phyloP scores from a whole-genome alignment of 345 rosid species.

The Moricandia arvensis region DNA sequence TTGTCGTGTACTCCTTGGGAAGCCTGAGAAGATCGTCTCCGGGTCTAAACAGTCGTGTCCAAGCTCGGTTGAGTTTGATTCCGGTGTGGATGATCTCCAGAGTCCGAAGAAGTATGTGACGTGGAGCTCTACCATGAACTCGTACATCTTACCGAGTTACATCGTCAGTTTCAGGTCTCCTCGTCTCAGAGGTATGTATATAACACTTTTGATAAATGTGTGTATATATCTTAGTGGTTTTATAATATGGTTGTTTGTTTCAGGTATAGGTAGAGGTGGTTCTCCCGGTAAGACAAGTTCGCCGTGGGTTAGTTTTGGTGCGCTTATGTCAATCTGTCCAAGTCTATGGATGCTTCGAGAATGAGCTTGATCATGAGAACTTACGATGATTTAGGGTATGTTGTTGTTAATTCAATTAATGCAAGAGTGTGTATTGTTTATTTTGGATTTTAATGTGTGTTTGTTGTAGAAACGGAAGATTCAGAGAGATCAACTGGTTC shows the following conservation, averaged over 20 bases:
- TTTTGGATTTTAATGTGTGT: slow-evolving; percentile 3
- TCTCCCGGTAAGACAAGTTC: slow-evolving; percentile 39
- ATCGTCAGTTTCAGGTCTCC: slow-evolving; percentile 61
- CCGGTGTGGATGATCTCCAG: slow-evolving; percentile 52
- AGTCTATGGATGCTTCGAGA: slow-evolving; percentile 43
- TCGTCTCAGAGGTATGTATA: slow-evolving; percentile 24
- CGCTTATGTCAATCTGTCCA: slow-evolving; percentile 54
- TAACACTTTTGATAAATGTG: not conserved
- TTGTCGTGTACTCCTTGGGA: slow-evolving; percentile 79
- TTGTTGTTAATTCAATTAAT: not conserved
- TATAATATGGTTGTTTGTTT: not conserved
- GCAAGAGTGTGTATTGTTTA: too few relatives aligned
- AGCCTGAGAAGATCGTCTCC: slow-evolving; percentile 46
- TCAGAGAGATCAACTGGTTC: slow-evolving; percentile 28
- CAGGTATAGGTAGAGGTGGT: slow-evolving; percentile 25
- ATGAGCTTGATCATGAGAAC: slow-evolving; percentile 45
- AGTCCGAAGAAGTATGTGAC: slow-evolving; percentile 56
- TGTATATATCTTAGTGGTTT: not conserved
- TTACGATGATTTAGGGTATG: slow-evolving; percentile 49
- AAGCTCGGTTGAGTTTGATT: slow-evolving; percentile 60
- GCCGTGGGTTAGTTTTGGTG: slow-evolving; percentile 73
- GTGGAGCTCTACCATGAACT: slow-evolving; percentile 66
- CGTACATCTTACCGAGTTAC: slow-evolving; percentile 61
- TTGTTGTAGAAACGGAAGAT: slow-evolving; percentile 34
- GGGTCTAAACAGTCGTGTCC: slow-evolving; percentile 60